Evolutionary conservation across 306 rosid species (phyloP), one percentile per base, ranked within the genome.

Genomic region (Medicago arabica): DNA sequence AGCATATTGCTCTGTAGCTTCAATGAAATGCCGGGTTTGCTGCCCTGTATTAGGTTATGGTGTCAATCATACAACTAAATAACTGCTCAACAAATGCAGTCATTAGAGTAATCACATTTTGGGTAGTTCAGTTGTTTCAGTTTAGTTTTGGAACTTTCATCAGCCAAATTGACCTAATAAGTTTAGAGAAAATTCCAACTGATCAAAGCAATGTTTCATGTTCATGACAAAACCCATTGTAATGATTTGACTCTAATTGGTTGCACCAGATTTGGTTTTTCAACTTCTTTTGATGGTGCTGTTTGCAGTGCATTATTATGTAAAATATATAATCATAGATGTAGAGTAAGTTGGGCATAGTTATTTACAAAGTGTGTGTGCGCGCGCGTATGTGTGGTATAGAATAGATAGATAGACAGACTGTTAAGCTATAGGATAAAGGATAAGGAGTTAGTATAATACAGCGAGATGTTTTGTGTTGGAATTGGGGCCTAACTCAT

Each of bases 1-100:
- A 70, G 98, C 80, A 87, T 89, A 96, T 70, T 90, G 99, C 62
- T 96, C 99, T 78, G 92, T 96, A 75, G 97, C 97, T 90, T 96
- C 99, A 79, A 85, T 31, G 84, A 88, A 78, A 51, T 78, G 83
- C 71, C 99, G 93, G 53, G 96, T 96, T 83, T 96, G 99, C 83
- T 90, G 96, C 82, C 97, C 99, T 96, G 96, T 66, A 87, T 41
- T 46, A 43, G 43, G 65, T 19, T 44, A 65, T 58, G 16, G 60
- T 71, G 65, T 69, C 68, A 75, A 69, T 68, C 4, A 2, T 23
- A 67, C 64, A 74, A 21, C 19, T 19, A 74, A 66, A 64, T 65
- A 19, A 60, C 38, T 4, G 58, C 62, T 51, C 71, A 75, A 51
- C 44, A 75, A 60, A 81, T 60, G 51, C 5, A 67, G 50, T 50